phyloP scores from a whole-genome alignment of 257 asterid genomes.

The Cynanchum wilfordii region DNA sequence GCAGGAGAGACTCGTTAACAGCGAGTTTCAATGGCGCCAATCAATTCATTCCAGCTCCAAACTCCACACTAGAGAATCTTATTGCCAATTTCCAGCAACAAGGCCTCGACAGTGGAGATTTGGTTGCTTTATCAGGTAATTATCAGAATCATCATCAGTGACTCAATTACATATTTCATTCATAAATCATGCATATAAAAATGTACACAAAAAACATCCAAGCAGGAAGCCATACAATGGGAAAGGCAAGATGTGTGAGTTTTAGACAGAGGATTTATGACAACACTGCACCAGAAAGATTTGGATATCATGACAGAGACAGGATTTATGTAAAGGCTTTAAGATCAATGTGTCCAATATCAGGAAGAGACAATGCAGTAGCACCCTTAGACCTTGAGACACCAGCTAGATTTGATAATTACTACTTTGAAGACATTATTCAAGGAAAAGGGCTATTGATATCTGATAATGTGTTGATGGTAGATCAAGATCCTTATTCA shows the following conservation, averaged over 20 bases:
- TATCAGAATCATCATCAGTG: neutral
- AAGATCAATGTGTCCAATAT: conserved; percentile 35
- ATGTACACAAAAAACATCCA: no score
- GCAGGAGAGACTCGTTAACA: conserved; percentile 29
- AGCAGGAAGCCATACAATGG: conserved; percentile 58
- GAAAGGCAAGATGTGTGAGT: conserved; percentile 47
- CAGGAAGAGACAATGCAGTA: conserved; percentile 41
- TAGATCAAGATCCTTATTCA: conserved; percentile 23
- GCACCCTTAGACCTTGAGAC: conserved; percentile 31
- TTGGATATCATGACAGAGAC: conserved; percentile 26
- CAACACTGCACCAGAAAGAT: conserved; percentile 28
- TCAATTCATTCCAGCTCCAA: conserved; percentile 28
- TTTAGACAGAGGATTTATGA: conserved; percentile 52
- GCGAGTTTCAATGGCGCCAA: conserved; percentile 34
- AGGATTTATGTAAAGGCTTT: conserved; percentile 25
- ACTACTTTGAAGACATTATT: conserved; percentile 43
- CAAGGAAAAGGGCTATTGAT: conserved; percentile 39
- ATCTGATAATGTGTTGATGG: conserved; percentile 50
- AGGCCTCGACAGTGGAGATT: conserved; percentile 38
- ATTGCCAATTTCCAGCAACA: conserved; percentile 28
- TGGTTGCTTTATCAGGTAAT: conserved; percentile 55
- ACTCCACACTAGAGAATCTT: conserved; percentile 24
- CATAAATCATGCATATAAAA: neutral
- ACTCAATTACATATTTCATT: neutral
- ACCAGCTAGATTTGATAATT: conserved; percentile 45